These are phyloP conservation scores for Kandelia obovata DNA, from an alignment of 345 rosid genomes.

Conservation along the genomic window DNA sequence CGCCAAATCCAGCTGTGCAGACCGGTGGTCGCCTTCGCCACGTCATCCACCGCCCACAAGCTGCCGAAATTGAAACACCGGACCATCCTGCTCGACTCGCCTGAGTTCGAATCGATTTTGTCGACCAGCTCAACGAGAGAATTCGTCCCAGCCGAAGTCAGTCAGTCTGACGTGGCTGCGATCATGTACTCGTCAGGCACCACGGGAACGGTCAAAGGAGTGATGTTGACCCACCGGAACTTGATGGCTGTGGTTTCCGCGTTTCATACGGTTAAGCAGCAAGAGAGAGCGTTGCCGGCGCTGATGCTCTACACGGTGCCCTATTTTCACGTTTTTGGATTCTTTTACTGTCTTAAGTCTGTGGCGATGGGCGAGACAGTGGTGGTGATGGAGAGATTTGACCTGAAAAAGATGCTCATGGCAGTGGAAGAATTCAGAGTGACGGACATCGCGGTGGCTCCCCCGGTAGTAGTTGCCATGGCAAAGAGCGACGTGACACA, in stretches of 20 bases:
- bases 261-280: not conserved
- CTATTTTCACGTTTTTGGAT: constrained; percentile 27
- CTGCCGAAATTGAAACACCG: constrained; percentile 15
- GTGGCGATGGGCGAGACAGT: constrained; percentile 24
- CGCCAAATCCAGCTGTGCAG: constrained; percentile 17
- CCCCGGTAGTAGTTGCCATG: constrained; percentile 29
- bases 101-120: constrained; percentile 17
- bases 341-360: constrained; percentile 21
- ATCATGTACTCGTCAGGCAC: constrained; percentile 42
- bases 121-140: not conserved
- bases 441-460: constrained; percentile 20
- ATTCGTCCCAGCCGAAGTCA: constrained; percentile 6
- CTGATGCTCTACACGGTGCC: constrained; percentile 27
- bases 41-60: constrained; percentile 21
- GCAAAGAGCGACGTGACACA: constrained; percentile 8
- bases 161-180: constrained; percentile 32
- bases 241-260: constrained; percentile 9
- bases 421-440: constrained; percentile 25
- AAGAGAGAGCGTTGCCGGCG: constrained; percentile 10
- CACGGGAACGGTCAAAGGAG: constrained; percentile 38
- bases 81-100: constrained; percentile 28
- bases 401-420: constrained; percentile 23
- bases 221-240: constrained; percentile 37
- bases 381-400: constrained; percentile 36
- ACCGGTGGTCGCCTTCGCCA: constrained; percentile 30